Conservation (phyloP, 306 rosid genomes). For the Parietaria judaica region DNA sequence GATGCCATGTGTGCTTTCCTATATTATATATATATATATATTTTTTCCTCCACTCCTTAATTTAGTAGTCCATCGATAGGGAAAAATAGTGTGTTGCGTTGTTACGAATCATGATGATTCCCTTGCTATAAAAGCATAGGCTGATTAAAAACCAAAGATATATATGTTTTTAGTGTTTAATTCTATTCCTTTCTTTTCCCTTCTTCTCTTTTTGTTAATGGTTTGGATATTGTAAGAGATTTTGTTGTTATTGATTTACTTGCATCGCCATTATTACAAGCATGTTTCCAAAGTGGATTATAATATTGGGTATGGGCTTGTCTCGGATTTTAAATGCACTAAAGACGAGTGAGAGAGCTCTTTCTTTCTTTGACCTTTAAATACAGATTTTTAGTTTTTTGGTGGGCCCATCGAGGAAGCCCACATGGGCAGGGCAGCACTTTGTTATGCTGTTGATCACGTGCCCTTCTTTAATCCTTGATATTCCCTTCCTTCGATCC, state of each 20-base stretch:
- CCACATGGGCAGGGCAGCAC: constrained; percentile 57
- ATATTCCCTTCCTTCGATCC: neutral
- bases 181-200: neutral
- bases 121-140: constrained; percentile 46
- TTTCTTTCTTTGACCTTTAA: constrained; percentile 14
- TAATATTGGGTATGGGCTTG: constrained; percentile 17
- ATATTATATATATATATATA: constrained; percentile 5
- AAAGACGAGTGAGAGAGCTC: constrained; percentile 14
- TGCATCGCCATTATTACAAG: constrained; percentile 33
- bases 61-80: constrained; percentile 21
- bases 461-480: constrained; percentile 28
- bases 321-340: constrained; percentile 11
- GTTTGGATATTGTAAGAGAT: constrained; percentile 22
- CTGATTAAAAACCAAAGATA: constrained; percentile 17
- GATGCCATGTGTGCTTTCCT: constrained; percentile 42
- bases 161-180: constrained; percentile 20
- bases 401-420: constrained; percentile 31
- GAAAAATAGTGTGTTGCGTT: constrained; percentile 39
- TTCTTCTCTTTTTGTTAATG: neutral
- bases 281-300: constrained; percentile 36
- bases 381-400: neutral
- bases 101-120: constrained; percentile 35
- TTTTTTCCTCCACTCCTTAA: neutral
- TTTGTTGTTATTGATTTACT: constrained; percentile 19
- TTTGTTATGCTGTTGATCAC: constrained; percentile 26